Percentiles rank a stretch among this genome's conserved stretches.
Conservation (phyloP, 495 filamentous ascomycete genomes). For the Cryomyces minteri region DNA sequence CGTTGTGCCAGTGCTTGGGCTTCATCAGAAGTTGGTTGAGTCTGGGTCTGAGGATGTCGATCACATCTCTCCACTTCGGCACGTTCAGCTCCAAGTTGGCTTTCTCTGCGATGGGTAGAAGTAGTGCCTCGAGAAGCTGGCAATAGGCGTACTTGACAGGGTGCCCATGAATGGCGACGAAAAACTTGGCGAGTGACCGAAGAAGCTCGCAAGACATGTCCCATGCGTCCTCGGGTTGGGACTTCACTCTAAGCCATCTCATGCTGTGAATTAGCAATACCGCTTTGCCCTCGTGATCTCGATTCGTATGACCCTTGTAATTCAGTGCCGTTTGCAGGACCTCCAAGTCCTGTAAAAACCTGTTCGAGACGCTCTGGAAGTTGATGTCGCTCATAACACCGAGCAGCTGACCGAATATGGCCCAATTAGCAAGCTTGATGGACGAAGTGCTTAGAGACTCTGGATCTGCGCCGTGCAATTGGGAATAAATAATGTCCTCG, state of each 20-base stretch:
- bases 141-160: slow-evolving; percentile 88
- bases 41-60: slow-evolving; percentile 55
- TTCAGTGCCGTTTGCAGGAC: slow-evolving; percentile 51
- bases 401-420: slow-evolving; percentile 73
- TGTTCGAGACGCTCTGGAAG: slow-evolving; percentile 63
- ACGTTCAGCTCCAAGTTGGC: slow-evolving; percentile 53
- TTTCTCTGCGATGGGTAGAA: slow-evolving; percentile 73
- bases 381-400: slow-evolving; percentile 89
- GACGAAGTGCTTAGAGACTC: slow-evolving; percentile 62
- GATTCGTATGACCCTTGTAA: slow-evolving; percentile 32
- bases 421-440: slow-evolving; percentile 83
- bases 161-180: slow-evolving; percentile 66
- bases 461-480: slow-evolving; percentile 71
- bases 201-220: slow-evolving; percentile 78
- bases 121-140: slow-evolving; percentile 66
- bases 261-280: slow-evolving; percentile 78
- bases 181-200: slow-evolving; percentile 58
- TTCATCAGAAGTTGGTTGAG: slow-evolving; percentile 71
- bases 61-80: slow-evolving; percentile 70
- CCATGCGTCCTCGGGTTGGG: slow-evolving; percentile 55
- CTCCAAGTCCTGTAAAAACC: slow-evolving; percentile 67
- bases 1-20: slow-evolving; percentile 72
- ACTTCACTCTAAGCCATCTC: slow-evolving; percentile 64
- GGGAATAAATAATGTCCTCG: slow-evolving; percentile 86
- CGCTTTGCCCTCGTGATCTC: slow-evolving; percentile 57